Evolutionary conservation across 2,329 filamentous ascomycete species (phyloP).

Genomic region (Scorias spongiosa): DNA sequence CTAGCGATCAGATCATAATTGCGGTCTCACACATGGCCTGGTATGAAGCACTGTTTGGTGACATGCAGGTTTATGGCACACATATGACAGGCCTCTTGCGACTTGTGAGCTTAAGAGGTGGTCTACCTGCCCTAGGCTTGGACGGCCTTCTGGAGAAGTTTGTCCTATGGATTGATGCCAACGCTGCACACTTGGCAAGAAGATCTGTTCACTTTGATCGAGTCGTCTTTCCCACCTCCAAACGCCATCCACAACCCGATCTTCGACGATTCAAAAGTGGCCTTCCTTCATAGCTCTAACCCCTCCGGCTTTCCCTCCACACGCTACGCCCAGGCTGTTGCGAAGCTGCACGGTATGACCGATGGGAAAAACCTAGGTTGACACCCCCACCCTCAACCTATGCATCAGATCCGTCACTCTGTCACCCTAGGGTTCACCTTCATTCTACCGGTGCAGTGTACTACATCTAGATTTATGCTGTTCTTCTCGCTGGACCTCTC

Average conservation of each 20-base stretch:
- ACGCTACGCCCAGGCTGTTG: neutral
- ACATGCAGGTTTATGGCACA: conserved; percentile 25
- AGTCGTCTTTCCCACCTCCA: neutral
- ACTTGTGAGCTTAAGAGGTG: conserved; percentile 31
- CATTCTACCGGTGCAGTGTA: neutral
- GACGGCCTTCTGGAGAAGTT: conserved; percentile 32
- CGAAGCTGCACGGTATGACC: neutral
- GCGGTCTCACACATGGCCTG: conserved; percentile 38
- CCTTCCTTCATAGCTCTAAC: neutral
- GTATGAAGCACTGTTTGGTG: conserved; percentile 38
- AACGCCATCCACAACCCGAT: neutral
- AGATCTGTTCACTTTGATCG: neutral
- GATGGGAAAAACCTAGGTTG: no score
- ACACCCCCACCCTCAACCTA: neutral
- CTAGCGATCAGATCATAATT: conserved; percentile 30
- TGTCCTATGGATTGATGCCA: conserved; percentile 33
- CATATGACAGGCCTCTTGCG: conserved; percentile 33
- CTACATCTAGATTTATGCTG: neutral
- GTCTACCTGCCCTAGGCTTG: conserved; percentile 28
- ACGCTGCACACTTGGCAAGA: conserved; percentile 13
- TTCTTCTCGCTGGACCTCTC: neutral
- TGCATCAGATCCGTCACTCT: neutral
- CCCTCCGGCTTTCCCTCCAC: neutral
- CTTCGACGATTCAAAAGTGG: neutral
- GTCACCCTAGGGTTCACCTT: neutral